Conservation (phyloP, 169 alveolate species). For the Sarcocystis neurona region DNA sequence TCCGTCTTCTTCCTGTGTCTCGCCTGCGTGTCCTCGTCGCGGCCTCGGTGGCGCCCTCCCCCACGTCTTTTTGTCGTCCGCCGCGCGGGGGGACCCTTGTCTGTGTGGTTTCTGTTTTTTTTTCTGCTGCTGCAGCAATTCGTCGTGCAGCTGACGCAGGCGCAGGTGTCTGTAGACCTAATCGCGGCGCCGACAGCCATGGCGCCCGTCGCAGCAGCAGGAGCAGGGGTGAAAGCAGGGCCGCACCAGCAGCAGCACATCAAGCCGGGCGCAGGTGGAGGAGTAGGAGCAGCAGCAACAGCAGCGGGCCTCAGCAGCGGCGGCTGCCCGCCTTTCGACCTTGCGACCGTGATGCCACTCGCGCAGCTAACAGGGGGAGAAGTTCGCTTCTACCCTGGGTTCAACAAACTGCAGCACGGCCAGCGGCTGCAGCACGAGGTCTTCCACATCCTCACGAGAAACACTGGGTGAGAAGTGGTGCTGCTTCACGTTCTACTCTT, state of each 20-base stretch:
- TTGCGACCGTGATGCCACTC: constrained; percentile 77
- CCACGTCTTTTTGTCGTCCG: neutral
- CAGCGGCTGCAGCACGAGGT: constrained; percentile 84
- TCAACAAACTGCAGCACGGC: constrained; percentile 71
- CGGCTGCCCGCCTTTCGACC: constrained; percentile 45
- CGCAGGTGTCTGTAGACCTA: constrained; percentile 76
- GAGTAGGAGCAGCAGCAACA: neutral
- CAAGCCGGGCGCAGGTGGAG: constrained; percentile 24
- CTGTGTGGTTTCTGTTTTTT: neutral
- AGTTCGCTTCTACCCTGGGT: constrained; percentile 75
- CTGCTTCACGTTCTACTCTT: no score
- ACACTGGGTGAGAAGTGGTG: constrained; percentile 71
- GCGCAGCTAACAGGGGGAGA: constrained; percentile 85
- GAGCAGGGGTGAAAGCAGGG: neutral
- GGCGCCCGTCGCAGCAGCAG: neutral
- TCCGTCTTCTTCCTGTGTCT: neutral
- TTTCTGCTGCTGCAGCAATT: constrained; percentile 1
- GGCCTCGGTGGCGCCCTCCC: no score
- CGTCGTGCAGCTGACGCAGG: constrained; percentile 74
- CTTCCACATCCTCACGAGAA: constrained; percentile 83
- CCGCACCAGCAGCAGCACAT: neutral
- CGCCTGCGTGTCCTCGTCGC: no score
- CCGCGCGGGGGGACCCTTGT: neutral
- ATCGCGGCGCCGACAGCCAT: constrained; percentile 66
- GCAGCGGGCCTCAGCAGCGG: neutral